Base-by-base conservation (phyloP, 176 grass and related monocot genomes). In the Oryza punctata region DNA sequence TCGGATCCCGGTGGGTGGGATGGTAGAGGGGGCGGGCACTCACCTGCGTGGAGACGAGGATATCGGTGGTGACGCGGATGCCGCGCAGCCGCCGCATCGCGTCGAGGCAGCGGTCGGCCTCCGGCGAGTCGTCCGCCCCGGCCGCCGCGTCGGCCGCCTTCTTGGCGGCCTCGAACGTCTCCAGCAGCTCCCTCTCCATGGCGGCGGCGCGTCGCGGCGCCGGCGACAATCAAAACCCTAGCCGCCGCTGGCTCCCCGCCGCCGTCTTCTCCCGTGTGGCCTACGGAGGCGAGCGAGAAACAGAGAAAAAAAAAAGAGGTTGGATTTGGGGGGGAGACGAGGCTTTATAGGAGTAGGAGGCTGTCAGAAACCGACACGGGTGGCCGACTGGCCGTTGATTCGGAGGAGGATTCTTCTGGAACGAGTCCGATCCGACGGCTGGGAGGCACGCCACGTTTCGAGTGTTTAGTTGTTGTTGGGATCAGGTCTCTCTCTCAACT, bases 1-100 rank as follows among this genome's bases (percentile, higher is more conserved):
- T 33, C 29, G 54, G 45, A 72, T 65, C 23, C 6, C 12, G 66
- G 16, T 1, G 4, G 54, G 19, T 59, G 21, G 49, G 15, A 40
- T 40, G 37, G 37, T 2, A 1, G 32, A 1, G 19, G 18, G 0
- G 21, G 57, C 3, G 29, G 7, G 37, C 8, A n/a, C 86, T 76
- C 1, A 99, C 96, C 96, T 96, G 91, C 43, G 96, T 99, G 37
- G 93, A 88, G 70, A 96, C 91, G 70, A 99, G 93, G 76, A 92
- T 75, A 16, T 91, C 80, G 72, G 89, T 99, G 87, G 86, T 94
- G 81, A 99, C 96, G 72, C 27, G 88, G 50, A 99, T 87, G 65
- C 16, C 82, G 67, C 93, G 92, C 40, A 99, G 83, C 54, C 82
- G 84, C 30, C 81, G 85, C 29, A 99, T 84, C 47, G 96, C 93